Base-by-base conservation (phyloP, 2,329 filamentous ascomycete genomes). In the Penicillium verrucosum region DNA sequence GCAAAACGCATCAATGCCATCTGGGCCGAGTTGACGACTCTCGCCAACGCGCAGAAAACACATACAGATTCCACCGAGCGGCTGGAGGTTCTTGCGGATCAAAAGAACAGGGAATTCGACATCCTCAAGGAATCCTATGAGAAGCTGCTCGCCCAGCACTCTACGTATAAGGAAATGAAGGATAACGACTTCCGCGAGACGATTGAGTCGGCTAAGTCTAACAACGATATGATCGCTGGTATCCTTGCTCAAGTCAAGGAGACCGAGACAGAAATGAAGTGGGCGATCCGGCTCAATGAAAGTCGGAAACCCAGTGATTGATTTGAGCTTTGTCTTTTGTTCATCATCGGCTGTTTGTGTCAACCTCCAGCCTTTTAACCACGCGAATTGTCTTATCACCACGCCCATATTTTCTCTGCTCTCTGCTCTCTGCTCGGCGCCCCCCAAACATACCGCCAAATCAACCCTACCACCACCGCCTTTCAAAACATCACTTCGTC, bases 211-310 rank as follows among this genome's bases (percentile, higher is more conserved):
- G 64, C 65, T 14, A 64, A 63, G 34, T 59, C 61, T 44, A 71
- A 70, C 29, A 68, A 73, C 61, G 63, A 60, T 5, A 67, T 60
- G 23, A 70, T 79, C 25, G 70, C 76, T 21, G 61, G 68, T 8
- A 70, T 71, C 36, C 65, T 80, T 38, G 68, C 68, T 30, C 73
- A 77, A 21, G 65, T 80, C 61, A 73, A 72, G 45, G 70, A 76
- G 55, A 73, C 74, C 1, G 71, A 75, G 52, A 76, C 69, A 3
- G 67, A 76, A 60, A 80, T 81, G 78, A 78, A 71, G 62, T 80
- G 78, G 77, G 73, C 73, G n/a, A 75, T 80, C 49, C 76, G 74
- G 36, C 65, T 80, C 51, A 74, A 76, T 54, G 63, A 65, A 34
- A 62, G 62, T 75, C 52, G 67, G 65, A 51, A 67, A 63, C 42